phyloP scores from a whole-genome alignment of 1,139 yeast species.

The Diutina siamensis region DNA sequence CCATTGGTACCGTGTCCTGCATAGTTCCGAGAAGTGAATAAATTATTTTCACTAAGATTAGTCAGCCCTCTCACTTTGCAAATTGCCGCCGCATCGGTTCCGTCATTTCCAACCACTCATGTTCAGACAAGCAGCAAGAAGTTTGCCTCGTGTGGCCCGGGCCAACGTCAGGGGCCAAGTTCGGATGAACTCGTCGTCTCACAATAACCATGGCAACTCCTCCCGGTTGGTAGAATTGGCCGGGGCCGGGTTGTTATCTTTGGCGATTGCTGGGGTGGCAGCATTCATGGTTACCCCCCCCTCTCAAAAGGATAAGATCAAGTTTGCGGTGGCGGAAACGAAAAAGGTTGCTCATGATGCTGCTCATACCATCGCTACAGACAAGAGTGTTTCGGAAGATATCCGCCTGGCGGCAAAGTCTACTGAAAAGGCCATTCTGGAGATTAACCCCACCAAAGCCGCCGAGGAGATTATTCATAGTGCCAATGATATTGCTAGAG shows the following conservation, averaged over 20 bases:
- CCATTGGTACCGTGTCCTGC: too few species aligned
- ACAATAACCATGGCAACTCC: not conserved
- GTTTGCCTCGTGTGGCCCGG: not conserved
- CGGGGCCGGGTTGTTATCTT: not conserved
- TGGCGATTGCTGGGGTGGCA: constrained; percentile 2
- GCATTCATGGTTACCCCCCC: constrained; percentile 5
- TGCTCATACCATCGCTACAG: not conserved
- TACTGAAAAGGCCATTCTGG: not conserved
- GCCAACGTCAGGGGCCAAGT: not conserved
- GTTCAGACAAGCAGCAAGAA: constrained; percentile 2
- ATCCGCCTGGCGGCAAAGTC: not conserved
- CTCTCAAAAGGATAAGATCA: not conserved
- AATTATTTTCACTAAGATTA: too few species aligned
- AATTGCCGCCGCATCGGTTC: too few species aligned
- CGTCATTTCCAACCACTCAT: too few species aligned
- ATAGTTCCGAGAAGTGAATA: too few species aligned
- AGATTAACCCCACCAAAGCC: not conserved
- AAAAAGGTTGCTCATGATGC: constrained; percentile 2
- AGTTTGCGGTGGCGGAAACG: not conserved
- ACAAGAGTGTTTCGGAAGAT: not conserved
- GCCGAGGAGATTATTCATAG: not conserved
- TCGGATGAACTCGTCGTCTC: not conserved
- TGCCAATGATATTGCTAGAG: not conserved
- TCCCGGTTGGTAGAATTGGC: not conserved
- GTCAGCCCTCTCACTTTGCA: too few species aligned